phyloP scores from a whole-genome alignment of 2,329 filamentous ascomycete species.

The Hymenoscyphus repandus region DNA sequence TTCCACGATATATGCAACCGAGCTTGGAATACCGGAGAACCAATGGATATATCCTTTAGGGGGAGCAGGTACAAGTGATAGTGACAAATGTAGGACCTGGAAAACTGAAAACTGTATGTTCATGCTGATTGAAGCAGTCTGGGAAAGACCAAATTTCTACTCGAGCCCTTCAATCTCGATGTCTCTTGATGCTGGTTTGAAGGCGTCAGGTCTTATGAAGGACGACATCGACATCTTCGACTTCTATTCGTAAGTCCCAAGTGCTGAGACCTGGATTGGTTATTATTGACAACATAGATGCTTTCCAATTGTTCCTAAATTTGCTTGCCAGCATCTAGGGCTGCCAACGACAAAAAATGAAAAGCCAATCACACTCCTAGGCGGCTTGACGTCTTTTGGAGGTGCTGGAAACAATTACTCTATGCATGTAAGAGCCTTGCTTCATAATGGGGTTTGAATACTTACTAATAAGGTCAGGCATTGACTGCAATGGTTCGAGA shows the following conservation, averaged over 20 bases:
- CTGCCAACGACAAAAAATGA: conserved; percentile 40
- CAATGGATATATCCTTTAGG: conserved; percentile 61
- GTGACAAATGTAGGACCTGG: conserved; percentile 42
- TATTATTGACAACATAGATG: conserved; percentile 40
- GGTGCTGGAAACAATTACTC: conserved; percentile 69
- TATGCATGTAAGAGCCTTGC: conserved; percentile 48
- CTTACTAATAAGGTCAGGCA: conserved; percentile 29
- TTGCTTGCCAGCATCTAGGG: conserved; percentile 55
- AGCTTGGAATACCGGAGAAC: conserved; percentile 47
- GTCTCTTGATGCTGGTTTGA: conserved; percentile 50
- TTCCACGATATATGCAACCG: conserved; percentile 46
- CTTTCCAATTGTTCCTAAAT: conserved; percentile 65
- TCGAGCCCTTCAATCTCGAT: conserved; percentile 52
- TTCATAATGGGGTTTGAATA: neutral
- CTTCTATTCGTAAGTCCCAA: conserved; percentile 51
- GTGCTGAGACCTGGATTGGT: neutral
- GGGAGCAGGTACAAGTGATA: conserved; percentile 57
- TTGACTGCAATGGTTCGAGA: conserved; percentile 51
- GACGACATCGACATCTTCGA: conserved; percentile 56
- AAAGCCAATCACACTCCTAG: conserved; percentile 56
- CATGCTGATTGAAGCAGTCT: conserved; percentile 40
- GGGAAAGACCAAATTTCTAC: conserved; percentile 54
- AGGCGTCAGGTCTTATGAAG: conserved; percentile 40
- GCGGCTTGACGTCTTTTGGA: conserved; percentile 63
- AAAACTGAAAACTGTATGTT: neutral